Conservation (phyloP, 495 filamentous ascomycete genomes). For the Friedmanniomyces endolithicus region DNA sequence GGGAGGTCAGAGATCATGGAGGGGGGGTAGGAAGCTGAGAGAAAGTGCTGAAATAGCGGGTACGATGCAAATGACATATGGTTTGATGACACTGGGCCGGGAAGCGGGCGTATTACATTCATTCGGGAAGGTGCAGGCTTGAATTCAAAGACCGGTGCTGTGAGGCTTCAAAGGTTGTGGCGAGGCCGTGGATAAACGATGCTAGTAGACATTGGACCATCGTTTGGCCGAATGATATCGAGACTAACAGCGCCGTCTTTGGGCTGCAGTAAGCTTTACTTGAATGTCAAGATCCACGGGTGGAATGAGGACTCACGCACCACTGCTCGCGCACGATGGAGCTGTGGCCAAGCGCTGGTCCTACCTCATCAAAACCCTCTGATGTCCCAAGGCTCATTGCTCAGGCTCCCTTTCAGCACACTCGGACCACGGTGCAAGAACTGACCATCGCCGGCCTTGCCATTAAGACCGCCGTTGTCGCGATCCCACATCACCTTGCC, state of each 20-base stretch:
- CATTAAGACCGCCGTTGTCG: conserved; percentile 37
- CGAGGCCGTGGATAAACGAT: too few relatives aligned
- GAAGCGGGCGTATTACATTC: background rate
- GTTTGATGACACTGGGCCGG: background rate
- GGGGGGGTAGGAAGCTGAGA: conserved; percentile 22
- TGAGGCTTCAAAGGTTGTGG: too few relatives aligned
- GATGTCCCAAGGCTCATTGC: conserved; percentile 5
- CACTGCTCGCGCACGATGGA: too few relatives aligned
- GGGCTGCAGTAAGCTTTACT: too few relatives aligned
- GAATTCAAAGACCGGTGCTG: too few relatives aligned
- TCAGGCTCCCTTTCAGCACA: background rate
- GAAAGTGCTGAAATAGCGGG: background rate
- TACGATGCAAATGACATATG: background rate
- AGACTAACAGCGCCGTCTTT: too few relatives aligned
- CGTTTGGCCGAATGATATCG: too few relatives aligned
- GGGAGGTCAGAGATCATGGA: conserved; percentile 33
- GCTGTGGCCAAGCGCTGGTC: too few relatives aligned
- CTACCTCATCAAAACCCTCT: background rate
- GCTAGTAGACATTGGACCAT: too few relatives aligned
- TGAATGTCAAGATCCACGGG: too few relatives aligned
- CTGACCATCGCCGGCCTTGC: conserved; percentile 37
- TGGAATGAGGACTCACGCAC: too few relatives aligned
- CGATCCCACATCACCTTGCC: conserved; percentile 45
- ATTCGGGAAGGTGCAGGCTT: too few relatives aligned
- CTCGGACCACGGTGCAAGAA: conserved; percentile 36